These are phyloP conservation scores for Choiromyces venosus DNA, from an alignment of 495 filamentous ascomycete genomes.

Conservation along the genomic window DNA sequence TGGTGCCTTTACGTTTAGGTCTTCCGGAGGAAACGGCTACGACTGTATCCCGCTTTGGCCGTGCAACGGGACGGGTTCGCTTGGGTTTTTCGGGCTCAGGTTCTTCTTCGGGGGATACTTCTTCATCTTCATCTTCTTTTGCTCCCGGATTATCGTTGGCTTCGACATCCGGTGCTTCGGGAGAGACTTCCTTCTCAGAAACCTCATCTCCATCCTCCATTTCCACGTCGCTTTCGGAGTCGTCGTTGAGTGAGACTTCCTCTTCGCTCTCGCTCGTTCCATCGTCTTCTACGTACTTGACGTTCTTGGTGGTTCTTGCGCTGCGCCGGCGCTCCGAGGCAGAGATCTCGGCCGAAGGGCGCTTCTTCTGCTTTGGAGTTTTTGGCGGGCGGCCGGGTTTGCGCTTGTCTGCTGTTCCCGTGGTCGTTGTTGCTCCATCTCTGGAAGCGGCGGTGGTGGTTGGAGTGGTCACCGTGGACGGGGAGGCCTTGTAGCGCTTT, in stretches of 20 bases:
- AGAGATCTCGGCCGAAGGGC: constrained; percentile 39
- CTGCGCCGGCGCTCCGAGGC: constrained; percentile 43
- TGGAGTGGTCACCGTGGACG: constrained; percentile 1
- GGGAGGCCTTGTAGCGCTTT: constrained; percentile 33
- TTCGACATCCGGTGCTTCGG: background rate
- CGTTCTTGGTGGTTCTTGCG: constrained; percentile 43
- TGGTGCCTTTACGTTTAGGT: background rate
- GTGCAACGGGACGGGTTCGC: constrained; percentile 21
- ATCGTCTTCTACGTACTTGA: constrained; percentile 41
- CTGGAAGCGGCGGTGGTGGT: constrained; percentile 6
- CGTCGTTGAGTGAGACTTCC: constrained; percentile 36
- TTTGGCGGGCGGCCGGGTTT: constrained; percentile 28
- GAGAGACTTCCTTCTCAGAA: constrained; percentile 48
- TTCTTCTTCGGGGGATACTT: constrained; percentile 8
- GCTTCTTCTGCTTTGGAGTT: constrained; percentile 43
- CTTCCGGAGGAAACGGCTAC: constrained; percentile 1
- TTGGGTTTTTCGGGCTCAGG: background rate
- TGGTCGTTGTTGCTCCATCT: constrained; percentile 15
- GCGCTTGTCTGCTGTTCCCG: constrained; percentile 19
- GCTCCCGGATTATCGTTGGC: constrained; percentile 3
- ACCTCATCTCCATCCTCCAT: constrained; percentile 52
- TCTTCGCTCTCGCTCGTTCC: constrained; percentile 28
- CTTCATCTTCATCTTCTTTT: constrained; percentile 7
- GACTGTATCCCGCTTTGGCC: constrained; percentile 22
- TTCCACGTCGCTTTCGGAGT: constrained; percentile 47